Evolutionary conservation across 2,329 filamentous ascomycete genomes (phyloP).

Genomic region (Fusarium sp.): DNA sequence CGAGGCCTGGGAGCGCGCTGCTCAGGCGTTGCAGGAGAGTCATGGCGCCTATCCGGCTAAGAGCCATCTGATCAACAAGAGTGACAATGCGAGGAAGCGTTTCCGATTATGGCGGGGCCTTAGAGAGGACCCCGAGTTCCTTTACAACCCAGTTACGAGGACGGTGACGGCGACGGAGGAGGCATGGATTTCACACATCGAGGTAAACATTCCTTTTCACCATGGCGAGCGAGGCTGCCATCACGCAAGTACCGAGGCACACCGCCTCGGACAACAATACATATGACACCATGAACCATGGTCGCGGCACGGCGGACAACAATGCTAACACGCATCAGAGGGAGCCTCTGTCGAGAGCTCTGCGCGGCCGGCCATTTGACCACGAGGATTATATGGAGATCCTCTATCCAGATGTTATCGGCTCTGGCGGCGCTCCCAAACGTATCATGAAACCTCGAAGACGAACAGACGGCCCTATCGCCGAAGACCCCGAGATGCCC

Average conservation of each 20-base stretch:
- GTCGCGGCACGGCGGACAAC: neutral
- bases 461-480: constrained; percentile 62
- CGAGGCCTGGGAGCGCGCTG: constrained; percentile 73
- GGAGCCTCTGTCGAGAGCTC: constrained; percentile 71
- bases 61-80: constrained; percentile 75
- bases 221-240: constrained; percentile 5
- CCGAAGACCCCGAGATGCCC: constrained; percentile 65
- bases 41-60: constrained; percentile 73
- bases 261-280: neutral
- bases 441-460: constrained; percentile 71
- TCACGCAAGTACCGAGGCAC: constrained; percentile 15
- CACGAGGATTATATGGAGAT: constrained; percentile 75
- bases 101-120: constrained; percentile 74
- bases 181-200: constrained; percentile 70
- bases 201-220: constrained; percentile 60
- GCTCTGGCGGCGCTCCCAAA: constrained; percentile 72
- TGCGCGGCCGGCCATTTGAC: constrained; percentile 72
- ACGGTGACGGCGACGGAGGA: constrained; percentile 72
- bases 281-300: neutral
- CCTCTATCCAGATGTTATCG: constrained; percentile 73
- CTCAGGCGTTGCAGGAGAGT: constrained; percentile 67
- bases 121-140: constrained; percentile 71
- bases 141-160: constrained; percentile 66
- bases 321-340: constrained; percentile 58
- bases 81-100: constrained; percentile 74